Percentiles rank a stretch among this genome's conserved stretches.
Evolutionary conservation across 2,329 filamentous ascomycete genomes (phyloP).

Genomic region (Dactylonectria macrodidyma): DNA sequence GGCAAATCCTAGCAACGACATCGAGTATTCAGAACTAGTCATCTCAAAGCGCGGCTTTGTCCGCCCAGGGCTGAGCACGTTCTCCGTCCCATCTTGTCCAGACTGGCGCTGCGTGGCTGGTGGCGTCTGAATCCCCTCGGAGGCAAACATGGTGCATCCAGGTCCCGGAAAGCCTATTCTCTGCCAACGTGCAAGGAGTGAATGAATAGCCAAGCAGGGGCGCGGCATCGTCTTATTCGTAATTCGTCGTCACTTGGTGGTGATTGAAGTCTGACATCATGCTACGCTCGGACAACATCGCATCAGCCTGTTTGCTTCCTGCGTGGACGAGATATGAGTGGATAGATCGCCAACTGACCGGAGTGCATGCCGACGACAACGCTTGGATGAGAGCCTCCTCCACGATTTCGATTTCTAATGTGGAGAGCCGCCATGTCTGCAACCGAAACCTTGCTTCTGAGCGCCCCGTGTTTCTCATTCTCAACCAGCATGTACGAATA

Average conservation of each 20-base stretch:
- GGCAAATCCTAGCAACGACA: background rate
- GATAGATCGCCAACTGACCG: slow-evolving; percentile 8
- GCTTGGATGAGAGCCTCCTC: slow-evolving; percentile 1
- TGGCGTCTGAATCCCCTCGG: slow-evolving; percentile 38
- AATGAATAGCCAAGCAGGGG: background rate
- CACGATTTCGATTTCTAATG: background rate
- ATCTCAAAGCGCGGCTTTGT: background rate
- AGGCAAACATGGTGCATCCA: slow-evolving; percentile 10
- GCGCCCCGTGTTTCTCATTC: background rate
- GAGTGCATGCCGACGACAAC: slow-evolving; percentile 6
- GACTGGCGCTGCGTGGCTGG: slow-evolving; percentile 1
- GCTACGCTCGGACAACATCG: background rate
- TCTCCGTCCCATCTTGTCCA: background rate
- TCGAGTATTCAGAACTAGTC: background rate
- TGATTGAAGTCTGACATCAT: slow-evolving; percentile 15
- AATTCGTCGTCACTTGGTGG: slow-evolving; percentile 9
- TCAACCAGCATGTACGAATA: slow-evolving; percentile 7
- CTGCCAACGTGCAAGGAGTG: background rate
- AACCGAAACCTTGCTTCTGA: slow-evolving; percentile 10
- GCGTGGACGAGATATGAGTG: background rate
- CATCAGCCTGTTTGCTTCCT: background rate
- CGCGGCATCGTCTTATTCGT: background rate
- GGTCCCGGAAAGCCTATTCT: slow-evolving; percentile 20
- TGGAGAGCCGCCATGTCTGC: background rate
- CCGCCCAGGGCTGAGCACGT: background rate